Evolutionary conservation across 129 eudicot species (phyloP), one percentile per base, ranked within the genome.

Genomic region (Ambrosia trifida): DNA sequence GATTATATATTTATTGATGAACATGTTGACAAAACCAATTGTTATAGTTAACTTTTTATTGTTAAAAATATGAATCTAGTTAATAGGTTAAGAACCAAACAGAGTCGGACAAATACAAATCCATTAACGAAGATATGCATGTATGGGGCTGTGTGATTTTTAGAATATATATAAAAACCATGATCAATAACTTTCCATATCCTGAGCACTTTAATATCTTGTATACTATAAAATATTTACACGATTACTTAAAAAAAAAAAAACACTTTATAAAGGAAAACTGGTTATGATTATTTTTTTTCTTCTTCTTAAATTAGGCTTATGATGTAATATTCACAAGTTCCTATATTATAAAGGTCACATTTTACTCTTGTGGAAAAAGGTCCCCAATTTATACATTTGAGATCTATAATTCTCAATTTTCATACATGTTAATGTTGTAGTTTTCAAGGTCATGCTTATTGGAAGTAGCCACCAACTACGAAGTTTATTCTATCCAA

Each of bases 41-140:
- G 46, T 16, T 14, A 43, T 19, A 45, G 1, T 5, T 12, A 44
- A 20, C 11, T 0, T 19, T 43, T 11, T 9, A 44, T 24, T 45
- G 24, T 4, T 41, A 43, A 41, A 28, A 43, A 2, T 10, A 20
- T 5, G 19, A 66, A 20, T 66, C 32, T 47, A 7, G 11, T 69
- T 52, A 69, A 11, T 69, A 13, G 64, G 51, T 54, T 33, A 53
- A 20, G 13, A 19, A 49, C 45, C 40, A 20, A 64, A 49, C 18
- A 62, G 78, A 73, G 51, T 20, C 32, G 40, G 78, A 62, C 70
- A 73, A 73, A 46, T 33, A 20, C 8, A 56, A 61, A 71, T 43
- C 57, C 66, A 5, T 19, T 31, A 74, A 74, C 54, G 31, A 74
- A 61, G 71, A 64, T 74, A 50, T 50, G 65, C 72, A 74, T 74